phyloP scores from a whole-genome alignment of 1,139 yeast species.

The Waltiozyma sp. region DNA sequence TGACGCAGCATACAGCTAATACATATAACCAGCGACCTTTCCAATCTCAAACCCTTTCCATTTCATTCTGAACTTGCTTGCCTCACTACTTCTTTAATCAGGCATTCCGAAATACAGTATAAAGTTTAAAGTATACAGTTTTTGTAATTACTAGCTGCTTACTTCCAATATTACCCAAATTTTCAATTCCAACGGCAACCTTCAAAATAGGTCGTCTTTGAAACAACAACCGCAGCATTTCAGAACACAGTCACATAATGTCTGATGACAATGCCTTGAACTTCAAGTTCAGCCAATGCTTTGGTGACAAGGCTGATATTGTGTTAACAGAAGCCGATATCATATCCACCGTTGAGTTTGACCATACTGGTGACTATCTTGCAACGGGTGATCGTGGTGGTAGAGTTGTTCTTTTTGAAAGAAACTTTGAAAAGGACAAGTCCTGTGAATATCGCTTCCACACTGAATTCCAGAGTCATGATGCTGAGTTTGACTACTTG shows the following conservation, averaged over 20 bases:
- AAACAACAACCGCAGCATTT: no score
- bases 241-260: constrained; percentile 2
- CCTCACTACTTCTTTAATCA: no score
- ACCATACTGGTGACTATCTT: constrained; percentile 84
- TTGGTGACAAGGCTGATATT: constrained; percentile 96
- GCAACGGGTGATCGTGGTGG: constrained; percentile 99
- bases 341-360: constrained; percentile 94
- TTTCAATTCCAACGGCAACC: neutral
- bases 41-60: neutral
- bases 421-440: constrained; percentile 68
- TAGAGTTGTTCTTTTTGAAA: constrained; percentile 88
- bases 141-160: no score
- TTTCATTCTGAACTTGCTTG: no score
- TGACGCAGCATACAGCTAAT: neutral
- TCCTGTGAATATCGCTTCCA: constrained; percentile 85
- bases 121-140: no score
- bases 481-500: constrained; percentile 95
- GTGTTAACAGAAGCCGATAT: constrained; percentile 98
- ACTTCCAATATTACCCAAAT: no score
- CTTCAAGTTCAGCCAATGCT: constrained; percentile 73
- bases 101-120: no score
- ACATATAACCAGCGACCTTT: neutral
- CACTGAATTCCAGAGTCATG: constrained; percentile 97
- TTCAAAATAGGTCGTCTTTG: no score
- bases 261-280: constrained; percentile 15